Evolutionary conservation across 129 eudicot species (phyloP).

Genomic region (Artemisia annua): DNA sequence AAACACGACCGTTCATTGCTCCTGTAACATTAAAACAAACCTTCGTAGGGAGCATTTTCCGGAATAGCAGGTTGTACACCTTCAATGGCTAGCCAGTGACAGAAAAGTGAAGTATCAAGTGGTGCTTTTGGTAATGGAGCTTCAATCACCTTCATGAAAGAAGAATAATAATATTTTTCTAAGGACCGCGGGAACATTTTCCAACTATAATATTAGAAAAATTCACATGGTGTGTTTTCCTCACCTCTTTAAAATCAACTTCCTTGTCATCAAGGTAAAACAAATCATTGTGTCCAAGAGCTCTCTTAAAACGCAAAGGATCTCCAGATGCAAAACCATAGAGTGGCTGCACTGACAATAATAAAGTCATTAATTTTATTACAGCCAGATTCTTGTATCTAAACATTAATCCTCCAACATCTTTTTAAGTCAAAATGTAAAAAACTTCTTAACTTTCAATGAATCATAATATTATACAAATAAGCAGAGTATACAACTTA

Average conservation of each 20-base stretch:
- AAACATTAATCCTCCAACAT: slow-evolving; percentile 9
- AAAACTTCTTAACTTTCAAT: slow-evolving; percentile 1
- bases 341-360: slow-evolving; percentile 52
- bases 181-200: slow-evolving; percentile 12
- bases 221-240: slow-evolving; percentile 12
- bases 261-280: slow-evolving; percentile 73
- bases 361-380: slow-evolving; percentile 12
- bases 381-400: slow-evolving; percentile 21
- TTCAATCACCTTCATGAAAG: slow-evolving; percentile 50
- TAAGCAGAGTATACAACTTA: not conserved
- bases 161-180: slow-evolving; percentile 7
- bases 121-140: slow-evolving; percentile 87
- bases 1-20: not conserved
- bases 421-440: not conserved
- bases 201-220: not conserved
- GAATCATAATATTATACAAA: slow-evolving; percentile 3
- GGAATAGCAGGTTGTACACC: slow-evolving; percentile 82
- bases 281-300: slow-evolving; percentile 70
- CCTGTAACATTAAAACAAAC: slow-evolving; percentile 31
- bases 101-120: slow-evolving; percentile 56
- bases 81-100: slow-evolving; percentile 80
- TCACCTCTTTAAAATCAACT: slow-evolving; percentile 67
- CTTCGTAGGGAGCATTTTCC: slow-evolving; percentile 71
- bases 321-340: slow-evolving; percentile 78
- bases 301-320: slow-evolving; percentile 66